Evolutionary conservation across 2,329 filamentous ascomycete genomes (phyloP), one percentile per base, ranked within the genome.

Genomic region (Hypoxylon sp.): DNA sequence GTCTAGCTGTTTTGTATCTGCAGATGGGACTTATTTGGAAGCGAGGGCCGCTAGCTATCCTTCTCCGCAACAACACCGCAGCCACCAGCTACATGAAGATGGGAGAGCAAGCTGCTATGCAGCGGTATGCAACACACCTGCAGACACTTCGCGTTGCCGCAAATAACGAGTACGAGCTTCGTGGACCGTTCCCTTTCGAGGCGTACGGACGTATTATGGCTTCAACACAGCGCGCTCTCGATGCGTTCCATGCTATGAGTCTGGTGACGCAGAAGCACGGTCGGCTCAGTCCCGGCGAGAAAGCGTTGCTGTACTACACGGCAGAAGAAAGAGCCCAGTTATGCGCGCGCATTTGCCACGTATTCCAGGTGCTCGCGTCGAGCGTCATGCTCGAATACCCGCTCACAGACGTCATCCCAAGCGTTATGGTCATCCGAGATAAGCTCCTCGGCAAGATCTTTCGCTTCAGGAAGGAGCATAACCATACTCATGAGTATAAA

Each of bases 11-110:
- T n/a, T 84, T 99, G 11, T 98, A 96, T 88, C 86, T 99, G 5
- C 93, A 97, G 65, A 94, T 99, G 90, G 93, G 94, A 14, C 86
- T 99, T 35, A 94, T 98, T 71, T 99, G 96, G 96, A 97, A 95
- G 81, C 90, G 94, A 48, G 95, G 97, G 8, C 96, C 96, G 0
- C 84, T 99, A 24, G 91, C 92, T 3, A 88, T 91, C 5, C 86
- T 97, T 61, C 82, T 90, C 0, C 85, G 90, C 50, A 88, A 85
- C 66, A 83, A 88, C 70, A 83, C 81, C 67, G 83, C 84, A 3
- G 81, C 86, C 37, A 77, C 79, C 61, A 88, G 90, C 5, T 98
- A 97, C 78, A 94, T 98, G 87, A 91, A 91, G 69, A 88, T 94
- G n/a, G 88, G 91, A 37, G 96, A 98, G 80, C 94, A 97, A 78